A percentile compares a stretch with the other conserved stretches of the same genome.
phyloP scores from a whole-genome alignment of 768 basidiomycete genomes.

The Porpolomopsis calyptriformis region DNA sequence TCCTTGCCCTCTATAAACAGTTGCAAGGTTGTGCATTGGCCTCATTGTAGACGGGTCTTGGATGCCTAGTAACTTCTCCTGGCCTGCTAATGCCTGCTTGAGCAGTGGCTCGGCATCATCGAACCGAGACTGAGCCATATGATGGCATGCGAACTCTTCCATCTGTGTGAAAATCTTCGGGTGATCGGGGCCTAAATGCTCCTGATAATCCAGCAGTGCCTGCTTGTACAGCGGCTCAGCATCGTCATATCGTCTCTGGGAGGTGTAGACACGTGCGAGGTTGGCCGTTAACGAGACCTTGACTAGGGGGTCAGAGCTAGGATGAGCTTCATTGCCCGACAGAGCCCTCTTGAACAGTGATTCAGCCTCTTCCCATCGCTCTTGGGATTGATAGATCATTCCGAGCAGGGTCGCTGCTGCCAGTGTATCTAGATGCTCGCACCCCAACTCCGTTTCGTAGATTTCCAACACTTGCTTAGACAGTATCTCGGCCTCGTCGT shows the following conservation, averaged over 20 bases:
- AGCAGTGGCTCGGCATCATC: too few relatives aligned
- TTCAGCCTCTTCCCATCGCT: background rate
- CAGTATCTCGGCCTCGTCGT: conserved; percentile 2
- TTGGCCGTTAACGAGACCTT: background rate
- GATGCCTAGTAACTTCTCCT: too few relatives aligned
- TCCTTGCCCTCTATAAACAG: background rate
- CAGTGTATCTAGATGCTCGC: background rate
- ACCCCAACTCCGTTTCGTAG: background rate
- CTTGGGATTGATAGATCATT: background rate
- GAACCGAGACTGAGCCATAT: too few relatives aligned
- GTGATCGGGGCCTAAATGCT: background rate
- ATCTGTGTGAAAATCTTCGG: background rate
- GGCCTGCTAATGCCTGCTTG: too few relatives aligned
- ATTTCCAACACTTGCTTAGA: background rate
- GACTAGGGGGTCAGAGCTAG: background rate
- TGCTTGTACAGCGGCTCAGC: background rate
- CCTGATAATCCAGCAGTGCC: background rate
- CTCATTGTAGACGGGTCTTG: too few relatives aligned
- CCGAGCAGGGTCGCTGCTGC: background rate
- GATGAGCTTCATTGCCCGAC: background rate
- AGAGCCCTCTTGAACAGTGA: background rate
- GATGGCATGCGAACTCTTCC: too few relatives aligned
- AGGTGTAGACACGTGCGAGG: background rate
- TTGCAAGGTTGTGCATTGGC: background rate
- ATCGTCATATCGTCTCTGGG: background rate